Base-by-base conservation (phyloP, 2,329 filamentous ascomycete genomes). In the Ceratocystis papillata region DNA sequence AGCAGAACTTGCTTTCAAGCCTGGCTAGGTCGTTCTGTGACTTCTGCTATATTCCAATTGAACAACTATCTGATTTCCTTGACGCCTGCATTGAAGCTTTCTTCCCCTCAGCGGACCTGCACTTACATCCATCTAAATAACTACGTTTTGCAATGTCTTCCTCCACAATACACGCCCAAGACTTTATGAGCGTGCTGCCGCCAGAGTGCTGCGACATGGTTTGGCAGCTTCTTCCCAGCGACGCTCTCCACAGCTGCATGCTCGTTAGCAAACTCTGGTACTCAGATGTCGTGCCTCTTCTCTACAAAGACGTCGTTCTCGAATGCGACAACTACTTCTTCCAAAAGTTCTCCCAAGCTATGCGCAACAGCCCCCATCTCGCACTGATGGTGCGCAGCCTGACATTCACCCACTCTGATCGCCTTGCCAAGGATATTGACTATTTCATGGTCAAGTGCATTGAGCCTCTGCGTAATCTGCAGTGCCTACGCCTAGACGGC, bases 401-500 rank as follows among this genome's bases (percentile, higher is more conserved):
- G 44, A 57, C 59, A 22, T 67, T 67, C 25, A 28, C 48, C 30
- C 46, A 55, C 3, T 20, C 33, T 5, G 25, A 48, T 17, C 50
- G 37, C 48, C 25, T 48, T 8, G 44, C 63, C 25, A 57, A 50
- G 44, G 46, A 33, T 1, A 59, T 67, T 5, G 60, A 48, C 62
- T 67, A 55, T 28, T 67, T 65, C 62, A 67, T 67, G 63, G 62
- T 65, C 33, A 45, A 57, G 15, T 67, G 66, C 45, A 57, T 67
- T 6, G 66, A 67, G 41, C 63, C 66, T 5, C 46, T 67, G 5
- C 37, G 33, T 30, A 63, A 65, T 37, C 66, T 67, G 10, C 66
- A 63, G 30, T 25, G 20, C 8, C 20, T 67, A 5, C n/a, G 41
- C 5, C 62, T 67, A 15, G 48, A 65, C 33, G 66, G 66, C 10